Conservation (phyloP, 257 asterid species). For the Ophiorrhiza pumila region DNA sequence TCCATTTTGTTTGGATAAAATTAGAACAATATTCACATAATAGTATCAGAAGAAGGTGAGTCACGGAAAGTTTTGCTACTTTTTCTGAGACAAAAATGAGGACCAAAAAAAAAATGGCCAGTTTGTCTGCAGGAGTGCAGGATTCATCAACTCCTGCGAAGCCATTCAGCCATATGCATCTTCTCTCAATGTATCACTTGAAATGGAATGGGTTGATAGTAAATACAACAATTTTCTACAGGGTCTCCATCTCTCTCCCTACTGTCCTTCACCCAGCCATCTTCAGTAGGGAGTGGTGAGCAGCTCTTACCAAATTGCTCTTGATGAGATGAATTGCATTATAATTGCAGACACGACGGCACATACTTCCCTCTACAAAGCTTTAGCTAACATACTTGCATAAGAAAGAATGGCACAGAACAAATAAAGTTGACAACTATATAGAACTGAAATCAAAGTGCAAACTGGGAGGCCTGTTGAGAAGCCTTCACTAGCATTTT, state of each 20-base stretch:
- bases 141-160: no score
- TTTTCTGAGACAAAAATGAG: background rate
- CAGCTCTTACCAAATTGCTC: background rate
- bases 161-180: background rate
- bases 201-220: background rate
- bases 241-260: no score
- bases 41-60: conserved; percentile 12
- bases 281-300: background rate
- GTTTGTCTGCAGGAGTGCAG: no score
- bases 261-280: no score
- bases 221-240: background rate
- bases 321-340: background rate
- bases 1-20: background rate
- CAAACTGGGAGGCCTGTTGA: background rate
- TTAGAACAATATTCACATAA: no score
- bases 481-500: background rate
- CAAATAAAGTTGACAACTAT: background rate
- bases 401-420: background rate
- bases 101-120: no score
- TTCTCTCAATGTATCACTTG: background rate
- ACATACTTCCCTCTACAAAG: background rate
- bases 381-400: background rate
- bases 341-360: background rate
- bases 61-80: background rate
- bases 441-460: background rate